phyloP scores from a whole-genome alignment of 2,329 filamentous ascomycete genomes.

The Penicillium sp. region DNA sequence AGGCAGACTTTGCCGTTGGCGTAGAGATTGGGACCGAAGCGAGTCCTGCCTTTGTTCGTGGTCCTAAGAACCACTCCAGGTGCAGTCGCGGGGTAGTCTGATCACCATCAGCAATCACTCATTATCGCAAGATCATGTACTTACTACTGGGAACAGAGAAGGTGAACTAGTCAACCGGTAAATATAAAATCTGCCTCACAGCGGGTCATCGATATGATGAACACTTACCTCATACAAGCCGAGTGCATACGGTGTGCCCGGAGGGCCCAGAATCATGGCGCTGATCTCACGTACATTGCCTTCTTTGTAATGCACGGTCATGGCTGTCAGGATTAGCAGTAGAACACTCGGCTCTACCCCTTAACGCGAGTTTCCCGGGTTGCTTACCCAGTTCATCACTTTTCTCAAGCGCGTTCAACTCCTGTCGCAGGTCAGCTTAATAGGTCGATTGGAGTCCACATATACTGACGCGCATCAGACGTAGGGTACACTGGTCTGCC shows the following conservation, averaged over 20 bases:
- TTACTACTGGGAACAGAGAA: conserved; percentile 72
- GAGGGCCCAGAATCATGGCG: conserved; percentile 84
- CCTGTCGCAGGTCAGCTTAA: conserved; percentile 2
- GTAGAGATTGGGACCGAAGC: conserved; percentile 98
- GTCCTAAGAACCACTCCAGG: conserved; percentile 65
- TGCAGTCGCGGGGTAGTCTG: conserved; percentile 73
- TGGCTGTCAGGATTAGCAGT: conserved; percentile 49
- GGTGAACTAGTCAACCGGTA: conserved; percentile 54
- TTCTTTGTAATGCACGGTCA: conserved; percentile 83
- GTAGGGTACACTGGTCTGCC: conserved; percentile 15
- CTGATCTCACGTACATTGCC: conserved; percentile 82
- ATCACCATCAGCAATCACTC: conserved; percentile 1
- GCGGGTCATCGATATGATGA: background rate
- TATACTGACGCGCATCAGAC: conserved; percentile 14
- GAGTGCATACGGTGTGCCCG: conserved; percentile 93
- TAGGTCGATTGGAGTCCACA: background rate
- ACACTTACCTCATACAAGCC: conserved; percentile 83
- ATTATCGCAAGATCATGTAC: background rate
- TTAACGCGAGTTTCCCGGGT: conserved; percentile 4
- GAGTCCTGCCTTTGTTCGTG: conserved; percentile 79
- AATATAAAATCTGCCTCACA: background rate
- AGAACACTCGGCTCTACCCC: background rate
- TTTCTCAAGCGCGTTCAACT: conserved; percentile 12
- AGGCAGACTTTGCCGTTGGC: conserved; percentile 85
- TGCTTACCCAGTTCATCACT: conserved; percentile 1